Conservation (phyloP, 2,329 filamentous ascomycete genomes). For the Graphilbum sp. region DNA sequence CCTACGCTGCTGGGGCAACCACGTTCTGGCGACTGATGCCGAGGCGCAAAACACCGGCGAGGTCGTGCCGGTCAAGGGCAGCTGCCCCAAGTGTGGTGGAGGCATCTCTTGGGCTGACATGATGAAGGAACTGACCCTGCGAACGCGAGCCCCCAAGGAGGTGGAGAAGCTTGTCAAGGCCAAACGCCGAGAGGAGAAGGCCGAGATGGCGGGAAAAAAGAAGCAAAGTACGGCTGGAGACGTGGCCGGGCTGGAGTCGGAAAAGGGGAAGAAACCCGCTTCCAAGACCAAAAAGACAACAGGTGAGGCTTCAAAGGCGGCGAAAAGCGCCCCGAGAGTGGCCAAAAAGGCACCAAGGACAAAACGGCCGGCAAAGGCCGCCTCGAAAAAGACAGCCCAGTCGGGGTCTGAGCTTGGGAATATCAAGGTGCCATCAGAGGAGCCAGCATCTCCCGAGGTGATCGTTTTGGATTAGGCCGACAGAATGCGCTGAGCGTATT, state of each 20-base stretch:
- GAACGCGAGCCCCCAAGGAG: slow-evolving; percentile 54
- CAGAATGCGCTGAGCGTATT: too few species aligned
- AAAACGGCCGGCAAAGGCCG: not conserved
- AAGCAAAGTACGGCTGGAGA: too few species aligned
- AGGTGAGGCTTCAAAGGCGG: not conserved
- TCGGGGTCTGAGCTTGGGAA: too few species aligned
- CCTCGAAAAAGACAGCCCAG: not conserved
- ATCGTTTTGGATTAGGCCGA: too few species aligned
- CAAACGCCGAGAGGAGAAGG: slow-evolving; percentile 7
- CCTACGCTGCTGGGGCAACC: slow-evolving; percentile 39
- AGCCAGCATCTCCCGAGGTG: too few species aligned
- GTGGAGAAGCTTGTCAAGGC: slow-evolving; percentile 49
- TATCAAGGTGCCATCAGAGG: too few species aligned
- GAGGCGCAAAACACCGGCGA: slow-evolving; percentile 16
- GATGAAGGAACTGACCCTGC: slow-evolving; percentile 66
- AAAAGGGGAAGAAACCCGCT: not conserved
- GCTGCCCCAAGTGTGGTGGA: slow-evolving; percentile 53
- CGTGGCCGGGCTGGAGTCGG: too few species aligned
- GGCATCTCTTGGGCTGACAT: slow-evolving; percentile 56
- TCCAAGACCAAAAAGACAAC: not conserved
- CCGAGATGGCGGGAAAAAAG: not conserved
- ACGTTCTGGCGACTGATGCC: slow-evolving; percentile 25
- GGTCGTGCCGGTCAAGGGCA: slow-evolving; percentile 51
- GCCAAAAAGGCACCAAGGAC: not conserved
- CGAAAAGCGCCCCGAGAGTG: not conserved